A percentile compares a stretch with the other conserved stretches of the same genome.
These are phyloP conservation scores for Choiromyces venosus DNA, from an alignment of 495 filamentous ascomycete species.

Conservation along the genomic window DNA sequence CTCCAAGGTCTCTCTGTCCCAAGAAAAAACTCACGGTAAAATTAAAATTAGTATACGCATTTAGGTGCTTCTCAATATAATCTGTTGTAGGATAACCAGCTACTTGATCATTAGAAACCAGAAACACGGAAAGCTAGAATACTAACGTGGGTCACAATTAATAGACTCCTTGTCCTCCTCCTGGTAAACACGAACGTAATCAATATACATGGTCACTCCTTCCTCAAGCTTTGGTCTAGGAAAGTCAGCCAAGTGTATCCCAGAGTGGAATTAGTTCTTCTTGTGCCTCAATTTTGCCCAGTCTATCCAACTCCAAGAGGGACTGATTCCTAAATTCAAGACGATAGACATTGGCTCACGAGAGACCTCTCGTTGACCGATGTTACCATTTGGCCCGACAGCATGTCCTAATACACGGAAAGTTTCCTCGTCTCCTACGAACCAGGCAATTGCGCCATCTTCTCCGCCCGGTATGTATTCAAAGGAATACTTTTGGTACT, in stretches of 20 bases:
- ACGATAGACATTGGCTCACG: conserved; percentile 49
- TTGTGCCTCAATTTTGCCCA: conserved; percentile 47
- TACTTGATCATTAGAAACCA: neutral
- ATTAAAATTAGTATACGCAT: conserved; percentile 62
- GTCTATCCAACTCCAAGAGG: conserved; percentile 61
- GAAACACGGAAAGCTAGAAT: neutral
- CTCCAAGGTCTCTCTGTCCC: neutral
- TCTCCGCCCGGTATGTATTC: conserved; percentile 62
- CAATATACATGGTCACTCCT: conserved; percentile 63
- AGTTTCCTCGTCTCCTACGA: conserved; percentile 59
- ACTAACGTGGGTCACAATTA: conserved; percentile 61
- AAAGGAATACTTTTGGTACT: conserved; percentile 66
- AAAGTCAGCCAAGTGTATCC: conserved; percentile 4
- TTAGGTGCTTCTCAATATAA: conserved; percentile 61
- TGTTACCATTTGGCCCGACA: conserved; percentile 37
- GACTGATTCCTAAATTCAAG: conserved; percentile 69
- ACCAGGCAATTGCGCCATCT: conserved; percentile 61
- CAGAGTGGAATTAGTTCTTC: conserved; percentile 42
- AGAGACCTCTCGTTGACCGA: conserved; percentile 31
- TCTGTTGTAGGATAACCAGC: conserved; percentile 61
- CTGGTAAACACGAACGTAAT: conserved; percentile 74
- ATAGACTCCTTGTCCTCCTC: conserved; percentile 53
- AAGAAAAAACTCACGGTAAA: conserved; percentile 47
- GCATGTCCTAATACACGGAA: conserved; percentile 57
- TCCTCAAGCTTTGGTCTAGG: conserved; percentile 18